Percentiles rank a stretch among this genome's conserved stretches.
phyloP scores from a whole-genome alignment of 2,329 filamentous ascomycete genomes.

The Nemania sp. region DNA sequence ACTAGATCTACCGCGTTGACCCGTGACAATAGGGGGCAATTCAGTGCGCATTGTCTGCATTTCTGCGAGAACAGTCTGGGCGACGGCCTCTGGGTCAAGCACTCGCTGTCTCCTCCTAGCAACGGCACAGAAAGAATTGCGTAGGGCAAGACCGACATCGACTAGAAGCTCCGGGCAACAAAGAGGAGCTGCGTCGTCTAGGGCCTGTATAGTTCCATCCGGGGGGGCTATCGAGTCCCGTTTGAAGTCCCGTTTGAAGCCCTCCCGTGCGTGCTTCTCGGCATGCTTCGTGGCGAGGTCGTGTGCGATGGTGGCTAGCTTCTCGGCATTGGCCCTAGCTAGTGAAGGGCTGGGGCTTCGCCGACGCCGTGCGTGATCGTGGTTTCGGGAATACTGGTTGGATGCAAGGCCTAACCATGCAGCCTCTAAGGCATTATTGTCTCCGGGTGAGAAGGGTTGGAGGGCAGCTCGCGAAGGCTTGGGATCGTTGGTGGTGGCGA shows the following conservation, averaged over 20 bases:
- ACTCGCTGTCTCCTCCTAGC: conserved; percentile 56
- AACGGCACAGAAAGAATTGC: conserved; percentile 63
- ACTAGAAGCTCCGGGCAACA: conserved; percentile 63
- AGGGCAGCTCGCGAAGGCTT: conserved; percentile 70
- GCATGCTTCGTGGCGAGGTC: conserved; percentile 61
- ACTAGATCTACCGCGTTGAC: conserved; percentile 38
- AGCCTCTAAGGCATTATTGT: conserved; percentile 83
- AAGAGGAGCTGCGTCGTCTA: conserved; percentile 51
- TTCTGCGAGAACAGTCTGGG: conserved; percentile 59
- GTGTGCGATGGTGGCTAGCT: conserved; percentile 56
- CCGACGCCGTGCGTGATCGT: conserved; percentile 55
- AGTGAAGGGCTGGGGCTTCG: conserved; percentile 51
- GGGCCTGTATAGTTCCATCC: conserved; percentile 46
- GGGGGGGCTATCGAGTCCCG: conserved; percentile 50
- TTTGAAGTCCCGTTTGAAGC: conserved; percentile 49
- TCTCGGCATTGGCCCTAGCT: conserved; percentile 53
- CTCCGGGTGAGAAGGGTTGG: conserved; percentile 81
- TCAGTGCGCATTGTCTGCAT: conserved; percentile 47
- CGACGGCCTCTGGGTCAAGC: conserved; percentile 59
- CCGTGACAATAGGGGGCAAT: conserved; percentile 38
- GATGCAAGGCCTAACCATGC: conserved; percentile 76
- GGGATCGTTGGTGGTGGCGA: conserved; percentile 63
- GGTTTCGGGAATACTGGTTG: conserved; percentile 61
- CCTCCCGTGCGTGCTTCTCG: conserved; percentile 59
- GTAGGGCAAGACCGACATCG: conserved; percentile 62